Conservation (phyloP, 495 filamentous ascomycete species). For the Neurospora intermedia region DNA sequence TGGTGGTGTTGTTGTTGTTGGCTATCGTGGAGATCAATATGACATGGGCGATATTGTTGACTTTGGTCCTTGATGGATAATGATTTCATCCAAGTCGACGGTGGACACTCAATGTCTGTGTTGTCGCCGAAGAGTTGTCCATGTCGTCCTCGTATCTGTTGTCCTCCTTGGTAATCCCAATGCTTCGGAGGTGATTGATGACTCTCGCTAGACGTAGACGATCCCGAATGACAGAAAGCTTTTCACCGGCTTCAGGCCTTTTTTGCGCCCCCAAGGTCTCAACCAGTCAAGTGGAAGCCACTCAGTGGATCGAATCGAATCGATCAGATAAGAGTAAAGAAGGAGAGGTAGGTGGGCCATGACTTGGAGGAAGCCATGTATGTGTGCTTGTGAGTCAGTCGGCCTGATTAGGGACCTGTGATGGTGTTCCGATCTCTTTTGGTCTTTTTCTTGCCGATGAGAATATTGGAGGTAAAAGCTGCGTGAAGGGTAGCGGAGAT, state of each 20-base stretch:
- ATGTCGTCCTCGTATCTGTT: neutral
- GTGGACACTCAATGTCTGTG: neutral
- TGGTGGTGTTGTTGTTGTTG: no score
- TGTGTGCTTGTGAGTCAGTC: no score
- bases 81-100: no score
- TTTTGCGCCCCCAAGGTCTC: neutral
- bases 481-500: no score
- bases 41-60: neutral
- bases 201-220: neutral
- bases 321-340: neutral
- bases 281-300: neutral
- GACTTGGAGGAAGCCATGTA: no score
- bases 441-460: no score
- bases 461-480: no score
- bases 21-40: no score
- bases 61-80: neutral
- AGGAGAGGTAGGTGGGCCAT: neutral
- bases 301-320: neutral
- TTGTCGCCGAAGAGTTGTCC: neutral
- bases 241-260: neutral
- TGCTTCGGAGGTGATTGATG: neutral
- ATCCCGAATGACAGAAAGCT: no score
- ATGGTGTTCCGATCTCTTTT: no score
- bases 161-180: neutral
- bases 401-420: no score